Base-by-base conservation (phyloP, 768 basidiomycete genomes). In the Lactarius pseudohatsudake region DNA sequence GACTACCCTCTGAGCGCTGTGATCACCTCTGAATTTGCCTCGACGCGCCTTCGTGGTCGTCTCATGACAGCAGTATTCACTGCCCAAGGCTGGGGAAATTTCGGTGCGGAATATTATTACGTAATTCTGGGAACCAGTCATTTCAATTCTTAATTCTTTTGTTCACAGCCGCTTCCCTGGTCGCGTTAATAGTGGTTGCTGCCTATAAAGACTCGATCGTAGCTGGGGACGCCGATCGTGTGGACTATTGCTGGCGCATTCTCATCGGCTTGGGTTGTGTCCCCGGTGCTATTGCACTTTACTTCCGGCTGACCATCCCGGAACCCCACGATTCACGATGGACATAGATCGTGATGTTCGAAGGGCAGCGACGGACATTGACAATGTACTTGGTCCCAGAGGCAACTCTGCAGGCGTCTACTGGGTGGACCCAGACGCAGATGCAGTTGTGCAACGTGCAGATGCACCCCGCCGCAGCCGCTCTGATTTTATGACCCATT, bases 261-360 rank as follows among this genome's bases (percentile, higher is more conserved):
- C 82, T 96, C 74, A 93, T 96, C 74, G 94, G 93, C 72, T 81
- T 95, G 50, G 94, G 94, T 47, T 90, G 88, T 64, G 81, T 96
- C 57, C 94, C 94, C 34, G 93, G 86, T 60, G 82, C 81, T 50
- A 75, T 94, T 64, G 92, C 91, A 13, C 86, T 95, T 59, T 94
- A 94, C 80, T 95, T 92, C 87, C 90, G 94, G 76, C 82, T 95
- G 36, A 94, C 93, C 28, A 94, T 95, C 72, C 92, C 93, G 7
- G 93, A 95, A 95, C 93, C 0, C 94, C 94, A 40, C 91, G 93
- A 57, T 87, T 84, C 76, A 96, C 92, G 64, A 94, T 95, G 90
- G 93, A 96, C 80, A 85, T 96, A 65, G 92, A 94, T 75, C 81
- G 89, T 56, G 92, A 94, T 74, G 79, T 95, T 43, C 80, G 85